Evolutionary conservation across 345 rosid genomes (phyloP), one percentile per base, ranked within the genome.

Genomic region (Gossypium bickii): DNA sequence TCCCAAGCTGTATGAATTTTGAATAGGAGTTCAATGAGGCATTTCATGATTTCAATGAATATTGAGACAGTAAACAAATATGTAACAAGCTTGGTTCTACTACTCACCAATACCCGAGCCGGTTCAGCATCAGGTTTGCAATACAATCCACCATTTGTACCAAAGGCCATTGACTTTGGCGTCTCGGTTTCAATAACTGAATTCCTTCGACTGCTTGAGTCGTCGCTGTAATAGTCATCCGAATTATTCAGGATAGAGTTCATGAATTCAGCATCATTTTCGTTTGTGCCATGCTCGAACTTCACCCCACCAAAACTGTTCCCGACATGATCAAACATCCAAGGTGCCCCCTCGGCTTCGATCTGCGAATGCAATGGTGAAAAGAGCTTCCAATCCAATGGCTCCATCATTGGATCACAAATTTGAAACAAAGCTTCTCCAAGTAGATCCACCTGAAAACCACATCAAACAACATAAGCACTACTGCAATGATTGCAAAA

Each of bases 301-400:
- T 74, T 83, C 41, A 68, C 48, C 24, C 43, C 81, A 78, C 38
- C 27, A 47, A 61, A 2, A 64, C 27, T 57, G 53, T 65, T 76
- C 44, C 68, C 56, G 58, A 48, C 24, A 60, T 84, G 11, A 44
- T 82, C 73, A 74, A 65, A 63, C 17, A 77, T 55, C 76, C 43
- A 68, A 78, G 86, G 78, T 34, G 82, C 86, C 7, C 74, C 51
- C 80, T 81, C 87, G 11, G 74, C 74, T 29, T 80, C 88, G 59
- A 78, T 57, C 53, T 83, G 88, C 2, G 80, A 67, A 48, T 84
- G 85, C 75, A 84, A 69, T n/a, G 90, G 88, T 6, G 89, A 77
- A 78, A 87, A 82, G 24, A 84, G 34, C 13, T 72, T 76, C 82
- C 67, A 77, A 71, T 84, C 83, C 20, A 77, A 72, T 11, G 85